phyloP scores from a whole-genome alignment of 805 yeast species.

The Sugiyamaella valdiviana region DNA sequence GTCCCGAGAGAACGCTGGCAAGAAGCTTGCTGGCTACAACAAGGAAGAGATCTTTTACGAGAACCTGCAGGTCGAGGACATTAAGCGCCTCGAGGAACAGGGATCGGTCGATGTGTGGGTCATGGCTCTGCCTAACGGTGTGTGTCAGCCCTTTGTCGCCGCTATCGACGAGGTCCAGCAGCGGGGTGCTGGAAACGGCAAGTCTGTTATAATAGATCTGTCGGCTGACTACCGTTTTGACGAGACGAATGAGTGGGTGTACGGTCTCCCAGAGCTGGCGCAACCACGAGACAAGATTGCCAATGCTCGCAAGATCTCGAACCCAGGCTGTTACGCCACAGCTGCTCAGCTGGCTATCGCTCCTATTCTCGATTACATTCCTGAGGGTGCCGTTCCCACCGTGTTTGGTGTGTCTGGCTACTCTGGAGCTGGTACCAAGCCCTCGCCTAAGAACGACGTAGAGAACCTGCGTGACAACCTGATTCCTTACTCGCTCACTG shows the following conservation, averaged over 20 bases:
- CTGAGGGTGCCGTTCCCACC: constrained; percentile 62
- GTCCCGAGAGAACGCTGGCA: constrained; percentile 89
- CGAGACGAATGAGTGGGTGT: constrained; percentile 78
- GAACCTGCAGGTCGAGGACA: constrained; percentile 82
- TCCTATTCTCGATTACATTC: constrained; percentile 62
- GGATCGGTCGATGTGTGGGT: constrained; percentile 93
- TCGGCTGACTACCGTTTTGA: constrained; percentile 97
- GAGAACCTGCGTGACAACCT: constrained; percentile 69
- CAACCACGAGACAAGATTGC: constrained; percentile 61
- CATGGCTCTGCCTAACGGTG: constrained; percentile 98
- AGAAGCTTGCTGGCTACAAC: constrained; percentile 78
- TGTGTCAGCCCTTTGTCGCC: constrained; percentile 55
- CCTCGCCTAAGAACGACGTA: constrained; percentile 90
- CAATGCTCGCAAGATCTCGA: constrained; percentile 73
- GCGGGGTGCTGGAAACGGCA: constrained; percentile 41
- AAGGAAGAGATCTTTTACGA: constrained; percentile 75
- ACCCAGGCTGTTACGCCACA: constrained; percentile 99
- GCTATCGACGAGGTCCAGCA: constrained; percentile 31
- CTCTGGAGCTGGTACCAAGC: constrained; percentile 99
- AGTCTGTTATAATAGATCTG: constrained; percentile 79
- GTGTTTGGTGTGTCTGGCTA: constrained; percentile 96
- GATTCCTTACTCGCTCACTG: constrained; percentile 92
- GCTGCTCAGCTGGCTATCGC: constrained; percentile 91
- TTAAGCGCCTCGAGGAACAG: constrained; percentile 65
- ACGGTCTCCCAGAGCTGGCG: constrained; percentile 87